Evolutionary conservation across 768 basidiomycete species (phyloP), one percentile per base, ranked within the genome.

Genomic region (Austroboletus eburneus): DNA sequence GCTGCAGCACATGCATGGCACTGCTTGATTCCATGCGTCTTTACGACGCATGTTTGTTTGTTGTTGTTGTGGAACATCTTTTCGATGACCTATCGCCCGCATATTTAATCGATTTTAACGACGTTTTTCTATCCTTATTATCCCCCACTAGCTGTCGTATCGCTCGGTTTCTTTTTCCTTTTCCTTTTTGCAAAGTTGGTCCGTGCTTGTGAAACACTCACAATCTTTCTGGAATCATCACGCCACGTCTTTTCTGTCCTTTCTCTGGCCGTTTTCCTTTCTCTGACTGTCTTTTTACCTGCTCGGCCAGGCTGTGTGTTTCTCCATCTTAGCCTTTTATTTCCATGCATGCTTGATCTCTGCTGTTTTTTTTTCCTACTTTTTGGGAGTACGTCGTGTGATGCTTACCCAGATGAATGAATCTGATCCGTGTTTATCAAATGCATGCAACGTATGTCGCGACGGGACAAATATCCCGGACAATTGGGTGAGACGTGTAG

Each of bases 101-200:
- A n/a, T 57, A 55, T 52, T 48, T 62, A 54, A 62, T 38, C 51
- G 48, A 52, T 36, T 43, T 57, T 35, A 24, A 54, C 32, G 47
- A 57, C 45, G 30, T 21, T 35, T 51, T 52, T 53, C 58, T 63
- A 63, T 64, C 53, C 42, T 63, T 63, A 63, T 63, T 59, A 48
- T 57, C 57, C 49, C n/a, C n/a, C n/a, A n/a, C n/a, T n/a, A 32
- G 46, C 50, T 56, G 46, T 54, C n/a, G n/a, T n/a, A 43, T 25
- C 43, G 48, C 47, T 55, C 46, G 55, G 45, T 55, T 47, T 52
- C 49, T 51, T 47, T 17, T n/a, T n/a, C n/a, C n/a, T n/a, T n/a
- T n/a, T n/a, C n/a, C n/a, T n/a, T n/a, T n/a, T n/a, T n/a, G n/a
- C n/a, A n/a, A n/a, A n/a, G n/a, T n/a, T n/a, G n/a, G n/a, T 18